Evolutionary conservation across 1,139 yeast species (phyloP), one percentile per base, ranked within the genome.

Genomic region (Geotrichum cucujoidarum): DNA sequence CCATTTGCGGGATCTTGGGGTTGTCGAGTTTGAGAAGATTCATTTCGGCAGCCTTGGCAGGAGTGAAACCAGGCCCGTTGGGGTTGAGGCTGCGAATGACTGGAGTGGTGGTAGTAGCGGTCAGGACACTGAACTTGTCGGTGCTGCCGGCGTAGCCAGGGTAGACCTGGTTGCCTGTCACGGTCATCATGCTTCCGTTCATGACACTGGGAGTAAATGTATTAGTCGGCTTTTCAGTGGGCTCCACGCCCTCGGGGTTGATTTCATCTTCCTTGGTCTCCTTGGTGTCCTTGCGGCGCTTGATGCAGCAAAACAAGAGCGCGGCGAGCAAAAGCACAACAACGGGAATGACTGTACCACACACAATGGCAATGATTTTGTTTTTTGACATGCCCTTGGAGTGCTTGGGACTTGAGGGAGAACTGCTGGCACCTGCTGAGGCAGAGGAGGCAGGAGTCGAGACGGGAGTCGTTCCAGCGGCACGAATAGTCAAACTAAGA

Each of bases 261-360:
- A 42, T 47, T 40, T 29, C 43, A 30, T 37, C 4, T 53, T 36
- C 67, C 14, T 14, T 33, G 14, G 40, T 21, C 8, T 32, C 34
- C 63, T 32, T 62, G 27, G 25, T 10, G n/a, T 13, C 25, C 16
- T 37, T 36, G 58, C 59, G 73, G 50, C 74, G 74, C n/a, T 33
- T 38, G 7, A 21, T 17, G 60, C 86, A 80, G 63, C 80, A 76
- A 32, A 38, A 42, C 7, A 88, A 47, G 1, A 83, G 49, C 1
- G 74, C 70, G 1, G 77, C 61, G 6, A 86, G 57, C 0, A 77
- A 69, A 13, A 46, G 18, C 4, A 16, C 16, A 25, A 72, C 73
- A 0, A 77, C 65, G 1, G 95, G 95, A 45, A 90, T 75, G 4
- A 84, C 86, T n/a, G 85, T 90, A 46, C 96, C 97, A 53, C 90